A percentile compares a stretch with the other conserved stretches of the same genome.
These are phyloP conservation scores for Rauvolfia tetraphylla DNA, from an alignment of 257 asterid species.

Conservation along the genomic window DNA sequence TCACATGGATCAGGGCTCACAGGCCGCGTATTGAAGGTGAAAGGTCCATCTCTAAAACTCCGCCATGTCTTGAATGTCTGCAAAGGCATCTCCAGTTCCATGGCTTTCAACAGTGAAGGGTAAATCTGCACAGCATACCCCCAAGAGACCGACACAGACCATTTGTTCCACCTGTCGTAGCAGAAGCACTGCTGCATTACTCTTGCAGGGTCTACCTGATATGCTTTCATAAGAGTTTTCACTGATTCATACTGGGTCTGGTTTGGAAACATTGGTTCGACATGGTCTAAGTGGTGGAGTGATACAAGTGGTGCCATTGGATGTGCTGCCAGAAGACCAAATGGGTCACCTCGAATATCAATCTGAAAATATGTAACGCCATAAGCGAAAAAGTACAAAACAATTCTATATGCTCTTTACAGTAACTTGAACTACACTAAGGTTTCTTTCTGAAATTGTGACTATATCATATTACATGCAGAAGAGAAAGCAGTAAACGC, in stretches of 20 bases:
- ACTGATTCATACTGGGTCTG: slow-evolving; percentile 56
- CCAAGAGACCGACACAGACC: slow-evolving; percentile 88
- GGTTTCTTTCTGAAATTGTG: not conserved
- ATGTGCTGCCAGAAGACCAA: slow-evolving; percentile 84
- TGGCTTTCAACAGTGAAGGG: slow-evolving; percentile 44
- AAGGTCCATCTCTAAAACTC: slow-evolving; percentile 58
- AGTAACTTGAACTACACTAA: not conserved
- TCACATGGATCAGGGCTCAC: slow-evolving; percentile 52
- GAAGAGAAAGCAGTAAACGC: not conserved
- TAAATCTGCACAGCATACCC: slow-evolving; percentile 71
- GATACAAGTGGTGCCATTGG: slow-evolving; percentile 78
- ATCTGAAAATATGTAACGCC: slow-evolving; percentile 43
- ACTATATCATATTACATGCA: not conserved
- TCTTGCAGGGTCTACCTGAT: slow-evolving; percentile 53
- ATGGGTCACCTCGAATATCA: slow-evolving; percentile 69
- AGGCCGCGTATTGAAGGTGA: slow-evolving; percentile 75
- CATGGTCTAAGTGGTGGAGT: slow-evolving; percentile 77
- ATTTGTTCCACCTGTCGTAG: slow-evolving; percentile 44
- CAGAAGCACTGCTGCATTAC: slow-evolving; percentile 68
- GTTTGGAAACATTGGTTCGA: slow-evolving; percentile 56
- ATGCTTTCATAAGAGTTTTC: slow-evolving; percentile 43
- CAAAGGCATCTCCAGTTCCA: slow-evolving; percentile 62
- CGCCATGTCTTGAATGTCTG: slow-evolving; percentile 82
- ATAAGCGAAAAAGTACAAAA: not conserved
- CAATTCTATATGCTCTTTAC: not conserved